Conservation (phyloP, 2,329 filamentous ascomycete genomes). For the Grosmannia serpens region DNA sequence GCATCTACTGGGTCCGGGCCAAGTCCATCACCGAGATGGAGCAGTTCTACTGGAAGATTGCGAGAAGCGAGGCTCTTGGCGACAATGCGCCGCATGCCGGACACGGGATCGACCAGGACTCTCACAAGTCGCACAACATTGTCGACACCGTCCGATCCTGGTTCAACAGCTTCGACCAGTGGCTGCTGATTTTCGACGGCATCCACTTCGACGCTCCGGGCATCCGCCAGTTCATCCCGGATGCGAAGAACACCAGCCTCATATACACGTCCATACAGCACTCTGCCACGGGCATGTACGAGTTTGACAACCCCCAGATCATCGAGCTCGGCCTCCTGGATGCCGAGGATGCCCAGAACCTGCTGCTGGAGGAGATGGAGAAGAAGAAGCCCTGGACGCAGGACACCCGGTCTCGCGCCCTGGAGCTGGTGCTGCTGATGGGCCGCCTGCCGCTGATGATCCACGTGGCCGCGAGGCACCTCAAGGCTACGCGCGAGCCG, state of each 20-base stretch:
- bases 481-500: conserved; percentile 49
- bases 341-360: conserved; percentile 43
- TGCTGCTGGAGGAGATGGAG: conserved; percentile 52
- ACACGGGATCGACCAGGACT: conserved; percentile 9
- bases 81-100: conserved; percentile 16
- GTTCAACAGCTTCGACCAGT: conserved; percentile 49
- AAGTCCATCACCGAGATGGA: conserved; percentile 47
- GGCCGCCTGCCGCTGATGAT: conserved; percentile 57
- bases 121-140: conserved; percentile 31
- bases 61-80: conserved; percentile 40
- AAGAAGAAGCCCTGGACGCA: conserved; percentile 41
- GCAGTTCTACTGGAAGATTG: conserved; percentile 55
- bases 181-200: conserved; percentile 58
- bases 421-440: conserved; percentile 52
- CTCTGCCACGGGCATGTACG: conserved; percentile 41
- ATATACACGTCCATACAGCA: conserved; percentile 58
- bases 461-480: conserved; percentile 50
- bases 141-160: conserved; percentile 47
- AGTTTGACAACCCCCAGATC: conserved; percentile 45
- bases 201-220: conserved; percentile 48
- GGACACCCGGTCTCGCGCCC: conserved; percentile 44
- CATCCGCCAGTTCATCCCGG: conserved; percentile 52
- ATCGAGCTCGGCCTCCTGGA: conserved; percentile 44
- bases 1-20: conserved; percentile 59
- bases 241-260: conserved; percentile 48